Evolutionary conservation across 805 yeast genomes (phyloP), one percentile per base, ranked within the genome.

Genomic region (fission yeast (Schizosaccharomyces pombe)): DNA sequence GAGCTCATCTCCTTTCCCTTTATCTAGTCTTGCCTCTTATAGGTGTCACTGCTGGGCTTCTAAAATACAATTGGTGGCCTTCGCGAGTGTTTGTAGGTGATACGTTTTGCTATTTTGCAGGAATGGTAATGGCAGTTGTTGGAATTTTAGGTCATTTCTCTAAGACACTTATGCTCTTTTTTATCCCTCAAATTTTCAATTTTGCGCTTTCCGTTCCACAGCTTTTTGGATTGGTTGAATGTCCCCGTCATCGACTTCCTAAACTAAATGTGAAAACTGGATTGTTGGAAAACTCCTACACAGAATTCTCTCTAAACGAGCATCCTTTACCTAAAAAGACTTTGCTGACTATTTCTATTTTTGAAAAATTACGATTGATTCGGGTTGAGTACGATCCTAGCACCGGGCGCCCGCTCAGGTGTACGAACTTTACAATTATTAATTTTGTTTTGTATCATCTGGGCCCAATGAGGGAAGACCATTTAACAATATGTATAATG

Each of bases 51-150:
- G 57, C 80, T 1, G 94, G 83, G 0, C 68, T 91, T 55, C 75
- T 83, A 60, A 77, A 75, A 60, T 80, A 72, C 70, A 91, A 91
- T 64, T 82, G 87, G 81, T 91, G 73, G 70, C 98, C 98, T 0
- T 85, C 98, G 0, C 69, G 69, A 56, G 97, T 85, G 1, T 91
- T 91, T 68, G 99, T 91, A 5, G 99, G 99, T 31, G 99, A 91
- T 64, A 89, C 98, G 0, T 91, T 82, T 70, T 91, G 99, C 68
- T 91, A 91, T 67, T 87, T 91, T 66, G 85, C 95, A 28, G 99
- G 99, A 2, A 91, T 91, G 98, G 94, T 91, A 0, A 86, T 91
- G 67, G 98, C 97, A 0, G 91, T 87, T 29, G 95, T 85, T 31
- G 97, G 96, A 1, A 91, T 91, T 34, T 73, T 85, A 56, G 97